Percentiles rank a stretch among this genome's conserved stretches.
Conservation (phyloP, 371 early-diverging fungal species). For the Syncephalastrum contaminatum region DNA sequence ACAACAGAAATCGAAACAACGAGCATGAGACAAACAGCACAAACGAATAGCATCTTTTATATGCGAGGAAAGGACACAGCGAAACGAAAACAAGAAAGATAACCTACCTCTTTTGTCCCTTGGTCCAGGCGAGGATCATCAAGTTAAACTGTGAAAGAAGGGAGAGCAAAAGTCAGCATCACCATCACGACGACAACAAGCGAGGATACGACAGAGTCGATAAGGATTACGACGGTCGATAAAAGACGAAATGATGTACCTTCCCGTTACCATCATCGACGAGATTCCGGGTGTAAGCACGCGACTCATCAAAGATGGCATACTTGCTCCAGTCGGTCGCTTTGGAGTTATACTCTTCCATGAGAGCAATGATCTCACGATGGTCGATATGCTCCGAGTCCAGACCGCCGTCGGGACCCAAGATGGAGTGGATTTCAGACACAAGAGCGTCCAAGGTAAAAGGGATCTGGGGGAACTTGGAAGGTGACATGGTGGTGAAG, state of each 20-base stretch:
- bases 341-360: conserved; percentile 66
- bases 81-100: neutral
- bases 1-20: conserved; percentile 7
- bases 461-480: conserved; percentile 6
- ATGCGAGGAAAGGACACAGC: neutral
- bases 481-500: conserved; percentile 5
- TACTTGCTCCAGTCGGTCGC: conserved; percentile 74
- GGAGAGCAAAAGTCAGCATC: neutral
- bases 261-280: conserved; percentile 93
- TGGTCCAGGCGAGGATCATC: conserved; percentile 89
- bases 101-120: conserved; percentile 66
- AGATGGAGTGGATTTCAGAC: conserved; percentile 15
- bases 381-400: conserved; percentile 64
- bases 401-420: conserved; percentile 28
- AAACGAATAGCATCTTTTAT: neutral
- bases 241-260: conserved; percentile 16
- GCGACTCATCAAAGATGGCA: conserved; percentile 74
- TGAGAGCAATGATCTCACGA: conserved; percentile 55
- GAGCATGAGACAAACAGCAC: conserved; percentile 1
- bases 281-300: conserved; percentile 81
- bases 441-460: conserved; percentile 13
- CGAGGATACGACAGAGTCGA: neutral
- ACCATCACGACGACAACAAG: neutral
- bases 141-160: conserved; percentile 71
- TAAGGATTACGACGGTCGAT: neutral